Percentiles rank a stretch among this genome's conserved stretches.
phyloP scores from a whole-genome alignment of 2,329 filamentous ascomycete species.

The Arachnopeziza araneosa region DNA sequence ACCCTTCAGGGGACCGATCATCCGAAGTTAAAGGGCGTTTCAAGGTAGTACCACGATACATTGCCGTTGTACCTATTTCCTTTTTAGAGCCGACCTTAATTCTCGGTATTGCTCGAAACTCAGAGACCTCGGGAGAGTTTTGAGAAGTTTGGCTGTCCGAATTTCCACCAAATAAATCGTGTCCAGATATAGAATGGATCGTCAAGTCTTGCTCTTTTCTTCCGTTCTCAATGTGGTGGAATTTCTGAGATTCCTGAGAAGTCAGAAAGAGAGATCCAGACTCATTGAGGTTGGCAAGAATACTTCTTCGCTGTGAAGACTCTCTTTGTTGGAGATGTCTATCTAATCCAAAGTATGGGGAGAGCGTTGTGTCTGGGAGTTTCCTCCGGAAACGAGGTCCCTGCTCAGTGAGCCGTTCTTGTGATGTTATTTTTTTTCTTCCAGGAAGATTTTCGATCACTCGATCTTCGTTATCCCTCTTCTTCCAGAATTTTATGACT shows the following conservation, averaged over 20 bases:
- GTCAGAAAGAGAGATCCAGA: slow-evolving; percentile 17
- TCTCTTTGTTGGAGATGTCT: slow-evolving; percentile 13
- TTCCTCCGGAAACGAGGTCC: slow-evolving; percentile 11
- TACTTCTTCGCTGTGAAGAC: slow-evolving; percentile 15
- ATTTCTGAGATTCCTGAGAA: not conserved
- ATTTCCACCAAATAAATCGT: not conserved
- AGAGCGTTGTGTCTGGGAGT: slow-evolving; percentile 22
- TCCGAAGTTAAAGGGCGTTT: not conserved
- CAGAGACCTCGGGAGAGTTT: not conserved
- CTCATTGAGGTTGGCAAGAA: slow-evolving; percentile 21
- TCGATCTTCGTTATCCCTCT: slow-evolving; percentile 14
- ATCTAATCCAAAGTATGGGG: slow-evolving; percentile 27
- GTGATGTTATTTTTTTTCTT: not conserved
- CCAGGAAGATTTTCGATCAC: slow-evolving; percentile 22
- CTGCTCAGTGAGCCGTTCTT: not conserved
- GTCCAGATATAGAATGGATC: not conserved
- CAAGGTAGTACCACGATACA: not conserved
- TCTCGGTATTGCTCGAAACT: not conserved
- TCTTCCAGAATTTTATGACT: slow-evolving; percentile 24
- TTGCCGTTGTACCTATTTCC: not conserved
- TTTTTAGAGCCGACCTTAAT: too few species aligned
- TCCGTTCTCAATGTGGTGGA: not conserved
- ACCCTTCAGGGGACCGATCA: not conserved
- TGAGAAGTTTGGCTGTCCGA: not conserved
- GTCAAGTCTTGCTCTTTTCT: not conserved